These are phyloP conservation scores for Starmerella bombicola DNA, from an alignment of 805 yeast genomes.

Conservation along the genomic window DNA sequence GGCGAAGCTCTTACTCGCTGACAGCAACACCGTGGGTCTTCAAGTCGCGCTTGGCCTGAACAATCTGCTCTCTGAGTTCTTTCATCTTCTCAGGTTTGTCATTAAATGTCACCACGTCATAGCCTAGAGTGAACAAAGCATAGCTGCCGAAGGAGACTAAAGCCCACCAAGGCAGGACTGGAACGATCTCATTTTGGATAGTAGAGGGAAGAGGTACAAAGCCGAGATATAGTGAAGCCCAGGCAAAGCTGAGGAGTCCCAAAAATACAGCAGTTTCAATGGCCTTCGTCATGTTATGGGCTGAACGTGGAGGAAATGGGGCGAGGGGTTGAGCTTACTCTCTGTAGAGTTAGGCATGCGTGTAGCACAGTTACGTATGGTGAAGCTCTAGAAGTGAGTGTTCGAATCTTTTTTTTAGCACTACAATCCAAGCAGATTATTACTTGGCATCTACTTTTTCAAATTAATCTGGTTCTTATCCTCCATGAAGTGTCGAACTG, in stretches of 20 bases:
- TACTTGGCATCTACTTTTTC: no score
- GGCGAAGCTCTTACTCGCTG: constrained; percentile 1
- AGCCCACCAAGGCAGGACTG: constrained; percentile 59
- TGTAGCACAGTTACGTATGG: no score
- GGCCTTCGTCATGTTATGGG: constrained; percentile 47
- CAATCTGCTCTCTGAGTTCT: constrained; percentile 47
- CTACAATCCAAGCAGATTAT: no score
- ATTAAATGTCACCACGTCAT: constrained; percentile 55
- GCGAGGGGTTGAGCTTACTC: no score
- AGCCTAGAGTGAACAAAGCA: constrained; percentile 54
- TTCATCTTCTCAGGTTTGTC: constrained; percentile 56
- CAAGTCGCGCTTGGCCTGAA: constrained; percentile 50
- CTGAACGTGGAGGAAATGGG: neutral
- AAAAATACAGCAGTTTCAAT: constrained; percentile 43
- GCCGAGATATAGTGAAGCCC: constrained; percentile 40
- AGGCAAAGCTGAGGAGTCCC: constrained; percentile 39
- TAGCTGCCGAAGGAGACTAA: constrained; percentile 57
- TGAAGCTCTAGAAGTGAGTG: no score
- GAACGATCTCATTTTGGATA: constrained; percentile 43
- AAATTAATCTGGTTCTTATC: no score
- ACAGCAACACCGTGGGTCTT: constrained; percentile 38
- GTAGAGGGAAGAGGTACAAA: constrained; percentile 42
- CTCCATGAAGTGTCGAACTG: constrained; percentile 92
- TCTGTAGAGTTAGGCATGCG: no score
- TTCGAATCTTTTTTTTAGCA: no score